Evolutionary conservation across 2,329 filamentous ascomycete genomes (phyloP), one percentile per base, ranked within the genome.

Genomic region (Exophiala dermatitidis): DNA sequence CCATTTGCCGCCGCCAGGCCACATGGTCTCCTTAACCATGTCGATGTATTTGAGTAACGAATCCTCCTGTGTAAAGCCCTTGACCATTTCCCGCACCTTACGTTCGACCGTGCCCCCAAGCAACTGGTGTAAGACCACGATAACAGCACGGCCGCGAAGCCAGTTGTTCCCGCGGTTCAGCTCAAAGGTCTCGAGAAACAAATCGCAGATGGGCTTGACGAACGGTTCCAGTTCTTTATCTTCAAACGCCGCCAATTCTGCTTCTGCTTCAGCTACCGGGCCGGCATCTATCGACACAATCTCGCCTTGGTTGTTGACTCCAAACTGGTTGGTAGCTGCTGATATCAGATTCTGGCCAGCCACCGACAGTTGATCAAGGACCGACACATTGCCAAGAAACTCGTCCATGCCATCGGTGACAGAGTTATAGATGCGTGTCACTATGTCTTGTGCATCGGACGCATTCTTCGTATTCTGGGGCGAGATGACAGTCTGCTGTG

Each of bases 351-450:
- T 96, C 67, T 97, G 91, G 0, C 91, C 91, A 4, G 93, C 90
- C 1, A 90, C 80, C 0, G 90, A 95, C 4, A 98, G 80, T 67
- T 97, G 93, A 64, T 98, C 93, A 31, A 98, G 78, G 0, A 96
- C 90, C 1, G 93, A 89, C 41, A 97, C 91, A 66, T 95, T 97
- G 52, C 93, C 93, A 2, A 98, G 75, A 50, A 98, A 94, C 63
- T 98, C 93, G 67, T 98, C 93, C 85, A 98, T 94, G 33, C 94
- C 93, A 66, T 98, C 93, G 0, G 91, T 88, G 26, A 98, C 91
- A 0, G 91, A 97, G 67, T 94, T 94, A 72, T 97, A 98, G 45
- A 98, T 83, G 3, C 93, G 84, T 0, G 88, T 90, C 59, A 98
- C 93, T 68, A 98, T 90, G 67, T 97, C 68, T 68, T 71, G 80